Evolutionary conservation across 2,329 filamentous ascomycete genomes (phyloP), one percentile per base, ranked within the genome.

Genomic region (Colletotrichum sp.): DNA sequence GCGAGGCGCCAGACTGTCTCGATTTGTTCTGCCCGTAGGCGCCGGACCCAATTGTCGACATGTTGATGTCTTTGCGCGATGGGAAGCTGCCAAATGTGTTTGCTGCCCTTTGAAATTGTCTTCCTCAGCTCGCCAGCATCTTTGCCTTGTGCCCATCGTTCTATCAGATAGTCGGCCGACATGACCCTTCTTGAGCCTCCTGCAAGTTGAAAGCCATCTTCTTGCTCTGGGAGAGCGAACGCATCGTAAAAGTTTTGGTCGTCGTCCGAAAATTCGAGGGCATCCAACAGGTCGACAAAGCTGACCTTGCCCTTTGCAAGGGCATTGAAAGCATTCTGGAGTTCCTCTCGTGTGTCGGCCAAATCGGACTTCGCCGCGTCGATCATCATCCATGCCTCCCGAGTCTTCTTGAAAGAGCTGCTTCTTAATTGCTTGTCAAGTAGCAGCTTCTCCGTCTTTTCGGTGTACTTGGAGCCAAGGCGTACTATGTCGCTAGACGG

Each of bases 401-500:
- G 36, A 8, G 80, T 83, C 5, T 84, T 81, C n/a, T 75, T 82
- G 68, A 83, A 86, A 3, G 49, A 78, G 1, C 73, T 80, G 1
- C 76, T 77, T 68, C 44, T 68, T 3, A 71, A 55, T 1, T 90
- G 88, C 26, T 86, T 83, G 0, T 81, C 85, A 1, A 94, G 81
- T 3, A 81, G 86, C 0, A 94, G 82, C 0, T 78, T 66, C 3
- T 85, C 83, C 0, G 92, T 94, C 6, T 82, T 81, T 0, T 80
- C 30, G 0, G 88, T 91, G 0, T 80, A 90, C 76, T 94, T 94
- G 0, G 88, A 89, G 0, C 94, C 94, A 0, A 95, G 85, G 0
- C 94, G 89, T 1, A 94, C 89, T 71, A 95, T 93, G 0, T 79
- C 49, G 0, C 80, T 62, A 0, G 78, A 2, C 0, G 86, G 79